Base-by-base conservation (phyloP, 1,284 basidiomycete genomes). In the Sphagnurus paluster region DNA sequence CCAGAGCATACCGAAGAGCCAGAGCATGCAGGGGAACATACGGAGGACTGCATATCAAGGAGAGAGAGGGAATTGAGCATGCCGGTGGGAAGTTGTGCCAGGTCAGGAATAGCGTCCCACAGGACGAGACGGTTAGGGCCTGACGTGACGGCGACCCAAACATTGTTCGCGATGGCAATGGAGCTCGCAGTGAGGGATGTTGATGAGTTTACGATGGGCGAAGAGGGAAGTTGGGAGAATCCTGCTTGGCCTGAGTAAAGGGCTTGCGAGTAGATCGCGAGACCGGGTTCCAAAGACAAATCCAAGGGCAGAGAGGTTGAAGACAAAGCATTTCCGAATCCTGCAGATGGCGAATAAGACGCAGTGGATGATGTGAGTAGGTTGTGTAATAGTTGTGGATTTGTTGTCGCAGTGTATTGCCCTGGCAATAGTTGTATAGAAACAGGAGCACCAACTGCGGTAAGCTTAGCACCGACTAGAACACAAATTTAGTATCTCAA, bases 31-130 rank as follows among this genome's bases (percentile, higher is more conserved):
- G 87, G 81, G 0, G 84, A 83, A 60, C 88, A 90, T 0, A 79
- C 68, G 2, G 77, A 71, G 6, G 85, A 89, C 56, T 87, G 80
- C 55, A 90, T 74, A 54, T 83, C 79, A 35, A 82, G 63, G 24
- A 90, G 69, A 5, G 76, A 69, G 14, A 88, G 67, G 0, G 77
- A 69, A 38, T 68, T 71, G 8, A 70, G 64, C 21, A 68, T 66
- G 1, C 60, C 50, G 9, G 63, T 40, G 3, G 84, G 80, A 13
- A 90, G 73, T 62, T 89, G 85, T 6, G 79, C 67, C 14, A 82
- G 59, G 56, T 90, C 87, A n/a, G 88, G 84, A 35, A 88, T 68
- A n/a, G 85, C 82, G 52, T 86, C 78, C 87, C 87, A 90, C 28
- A 90, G 60, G 19, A 90, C 71, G 21, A 87, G 58, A 19, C 84